Conservation (phyloP, 2,329 filamentous ascomycete genomes). For the Cladobotryum protrusum region DNA sequence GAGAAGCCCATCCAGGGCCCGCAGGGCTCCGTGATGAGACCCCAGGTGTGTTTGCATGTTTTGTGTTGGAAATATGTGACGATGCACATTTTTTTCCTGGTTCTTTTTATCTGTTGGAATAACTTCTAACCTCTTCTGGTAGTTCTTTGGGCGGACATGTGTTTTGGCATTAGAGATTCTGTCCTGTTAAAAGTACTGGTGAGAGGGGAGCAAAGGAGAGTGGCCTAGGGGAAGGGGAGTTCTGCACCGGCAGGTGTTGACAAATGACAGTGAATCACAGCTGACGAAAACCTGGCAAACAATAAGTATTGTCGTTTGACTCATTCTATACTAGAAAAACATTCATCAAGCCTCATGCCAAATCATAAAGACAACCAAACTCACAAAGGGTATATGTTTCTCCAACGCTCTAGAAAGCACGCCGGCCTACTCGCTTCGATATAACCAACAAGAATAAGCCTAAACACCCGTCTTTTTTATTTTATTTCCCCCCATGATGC, state of each 20-base stretch:
- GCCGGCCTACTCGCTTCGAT: no score
- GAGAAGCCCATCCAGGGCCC: slow-evolving; percentile 44
- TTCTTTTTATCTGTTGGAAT: background rate
- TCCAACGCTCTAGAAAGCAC: background rate
- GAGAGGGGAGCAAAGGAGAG: background rate
- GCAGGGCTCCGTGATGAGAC: slow-evolving; percentile 41
- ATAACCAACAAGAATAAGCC: no score
- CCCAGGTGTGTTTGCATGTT: slow-evolving; percentile 48
- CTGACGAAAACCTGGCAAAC: slow-evolving; percentile 1
- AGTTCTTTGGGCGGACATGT: background rate
- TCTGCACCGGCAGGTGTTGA: background rate
- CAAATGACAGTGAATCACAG: slow-evolving; percentile 8
- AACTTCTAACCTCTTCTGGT: background rate
- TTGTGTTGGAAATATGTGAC: slow-evolving; percentile 44
- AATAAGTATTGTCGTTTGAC: background rate
- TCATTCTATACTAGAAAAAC: no score
- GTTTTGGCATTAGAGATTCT: no score
- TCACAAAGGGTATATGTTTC: background rate
- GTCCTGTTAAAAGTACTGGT: no score
- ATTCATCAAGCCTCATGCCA: background rate
- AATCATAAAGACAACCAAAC: background rate
- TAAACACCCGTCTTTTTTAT: no score
- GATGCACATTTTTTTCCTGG: slow-evolving; percentile 36
- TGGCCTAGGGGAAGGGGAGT: background rate
- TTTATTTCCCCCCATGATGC: no score